Base-by-base conservation (phyloP, 192 early-diverging fungal genomes). In the Bifiguratus adelaidae region DNA sequence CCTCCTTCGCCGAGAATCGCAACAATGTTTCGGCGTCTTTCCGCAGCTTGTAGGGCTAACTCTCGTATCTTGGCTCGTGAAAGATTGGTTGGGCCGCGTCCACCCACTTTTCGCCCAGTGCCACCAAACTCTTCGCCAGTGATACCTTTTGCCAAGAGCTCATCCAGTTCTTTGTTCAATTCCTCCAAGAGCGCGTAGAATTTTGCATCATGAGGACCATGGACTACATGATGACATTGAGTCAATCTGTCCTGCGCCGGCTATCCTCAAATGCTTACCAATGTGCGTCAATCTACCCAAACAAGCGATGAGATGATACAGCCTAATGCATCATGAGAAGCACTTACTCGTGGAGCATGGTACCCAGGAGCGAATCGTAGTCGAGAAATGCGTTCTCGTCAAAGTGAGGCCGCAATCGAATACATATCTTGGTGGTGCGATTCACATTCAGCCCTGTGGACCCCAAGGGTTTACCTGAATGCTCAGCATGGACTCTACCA, bases 331-430 rank as follows among this genome's bases (percentile, higher is more conserved):
- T 33, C 8, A n/a, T n/a, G n/a, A 21, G 6, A 15, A 12, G 16
- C 45, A 34, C 57, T 27, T 48, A 67, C 65, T 88, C 87, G 48
- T 90, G 87, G 22, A 90, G 56, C 74, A 86, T 82, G 2, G 87
- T 88, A 2, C 81, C 83, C 1, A 90, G 40, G 30, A 88, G 48
- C 33, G 73, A 67, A 30, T 82, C 62, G 33, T 74, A 78, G 20
- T 70, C 65, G 11, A 74, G 50, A 63, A 89, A 87, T 11, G 16
- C 8, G 2, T 27, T 63, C n/a, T 70, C 56, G 44, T 81, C 69
- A 35, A 58, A 52, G 27, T 64, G 58, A 20, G 56, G 57, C 18
- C 86, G 66, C 35, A 90, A 52, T n/a, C 87, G 63, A 19, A 90
- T 59, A 26, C 63, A 52, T 47, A 89, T 86, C 48, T 73, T 73